These are phyloP conservation scores for Penicillium diatomitis DNA, from an alignment of 495 filamentous ascomycete genomes.

Conservation along the genomic window DNA sequence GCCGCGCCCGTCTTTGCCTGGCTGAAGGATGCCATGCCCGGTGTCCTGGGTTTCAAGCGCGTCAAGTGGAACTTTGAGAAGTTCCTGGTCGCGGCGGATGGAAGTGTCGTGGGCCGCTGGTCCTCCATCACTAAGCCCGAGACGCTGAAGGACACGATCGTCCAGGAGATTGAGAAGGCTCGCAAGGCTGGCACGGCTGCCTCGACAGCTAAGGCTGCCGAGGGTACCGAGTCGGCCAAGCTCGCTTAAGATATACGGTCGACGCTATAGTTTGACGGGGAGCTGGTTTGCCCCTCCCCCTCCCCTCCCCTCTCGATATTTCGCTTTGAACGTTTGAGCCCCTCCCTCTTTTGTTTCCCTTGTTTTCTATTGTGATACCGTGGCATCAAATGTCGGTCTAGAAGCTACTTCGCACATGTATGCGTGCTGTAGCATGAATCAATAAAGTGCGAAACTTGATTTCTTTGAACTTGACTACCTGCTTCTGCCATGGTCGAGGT, in stretches of 20 bases:
- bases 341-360: conserved; percentile 7
- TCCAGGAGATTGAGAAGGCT: conserved; percentile 59
- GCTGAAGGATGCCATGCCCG: conserved; percentile 79
- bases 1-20: conserved; percentile 78
- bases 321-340: no score
- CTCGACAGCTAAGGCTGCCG: conserved; percentile 11
- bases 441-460: no score
- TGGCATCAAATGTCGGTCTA: not conserved
- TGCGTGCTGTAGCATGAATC: no score
- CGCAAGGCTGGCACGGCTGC: conserved; percentile 24
- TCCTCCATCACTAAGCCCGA: conserved; percentile 81
- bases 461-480: no score
- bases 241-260: conserved; percentile 3
- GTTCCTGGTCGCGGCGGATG: conserved; percentile 81
- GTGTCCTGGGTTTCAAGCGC: conserved; percentile 73
- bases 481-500: no score
- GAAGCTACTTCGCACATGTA: not conserved
- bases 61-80: conserved; percentile 99
- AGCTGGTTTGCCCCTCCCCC: no score
- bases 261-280: no score
- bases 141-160: conserved; percentile 59
- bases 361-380: not conserved
- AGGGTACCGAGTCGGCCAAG: conserved; percentile 12
- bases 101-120: conserved; percentile 73
- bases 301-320: no score